A percentile compares a stretch with the other conserved stretches of the same genome.
These are phyloP conservation scores for Metarhizium album DNA, from an alignment of 2,329 filamentous ascomycete species.

Conservation along the genomic window DNA sequence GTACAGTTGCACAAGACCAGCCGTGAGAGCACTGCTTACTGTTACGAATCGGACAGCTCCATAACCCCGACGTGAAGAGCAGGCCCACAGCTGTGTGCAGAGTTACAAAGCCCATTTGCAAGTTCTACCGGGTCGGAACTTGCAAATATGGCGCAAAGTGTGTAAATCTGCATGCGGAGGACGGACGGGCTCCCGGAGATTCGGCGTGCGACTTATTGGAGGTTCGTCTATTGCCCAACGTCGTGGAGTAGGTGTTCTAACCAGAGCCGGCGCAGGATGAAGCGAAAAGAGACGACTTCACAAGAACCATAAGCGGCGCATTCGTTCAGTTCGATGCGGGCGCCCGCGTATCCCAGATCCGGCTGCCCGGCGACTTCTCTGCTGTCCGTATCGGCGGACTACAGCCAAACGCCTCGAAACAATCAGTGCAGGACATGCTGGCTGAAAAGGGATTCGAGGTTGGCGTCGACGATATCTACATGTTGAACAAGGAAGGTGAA, in stretches of 20 bases:
- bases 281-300: not conserved
- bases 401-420: slow-evolving; percentile 9
- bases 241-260: accelerated
- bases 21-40: too few species aligned
- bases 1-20: too few species aligned
- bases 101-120: not conserved
- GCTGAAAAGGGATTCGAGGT: not conserved
- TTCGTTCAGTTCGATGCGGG: slow-evolving; percentile 22
- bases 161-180: not conserved
- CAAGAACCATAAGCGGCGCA: slow-evolving; percentile 11
- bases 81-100: not conserved
- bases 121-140: not conserved
- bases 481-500: not conserved
- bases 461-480: not conserved
- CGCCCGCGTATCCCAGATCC: slow-evolving; percentile 16
- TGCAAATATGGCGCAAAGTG: not conserved
- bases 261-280: not conserved
- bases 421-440: slow-evolving; percentile 13
- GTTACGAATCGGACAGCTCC: too few species aligned
- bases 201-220: too few species aligned
- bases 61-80: too few species aligned
- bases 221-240: too few species aligned
- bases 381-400: slow-evolving; percentile 22
- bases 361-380: slow-evolving; percentile 25
- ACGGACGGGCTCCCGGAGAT: too few species aligned